phyloP scores from a whole-genome alignment of 2,329 filamentous ascomycete genomes.

The Monosporascus sp. region DNA sequence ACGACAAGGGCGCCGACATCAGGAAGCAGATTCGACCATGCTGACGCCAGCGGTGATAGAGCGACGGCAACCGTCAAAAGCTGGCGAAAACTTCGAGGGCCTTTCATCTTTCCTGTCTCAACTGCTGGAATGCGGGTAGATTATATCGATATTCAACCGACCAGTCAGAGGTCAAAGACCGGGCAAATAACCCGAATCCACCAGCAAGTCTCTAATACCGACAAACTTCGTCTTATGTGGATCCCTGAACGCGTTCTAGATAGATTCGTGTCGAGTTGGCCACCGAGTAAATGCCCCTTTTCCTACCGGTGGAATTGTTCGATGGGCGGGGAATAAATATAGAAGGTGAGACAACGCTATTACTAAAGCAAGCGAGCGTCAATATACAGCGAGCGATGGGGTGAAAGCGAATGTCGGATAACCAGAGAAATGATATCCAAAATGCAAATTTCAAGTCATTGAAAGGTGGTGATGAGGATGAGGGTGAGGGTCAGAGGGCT shows the following conservation, averaged over 20 bases:
- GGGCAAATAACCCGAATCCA: slow-evolving; percentile 8
- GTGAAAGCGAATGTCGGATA: slow-evolving; percentile 23
- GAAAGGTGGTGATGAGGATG: neutral
- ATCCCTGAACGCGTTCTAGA: neutral
- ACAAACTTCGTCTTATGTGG: neutral
- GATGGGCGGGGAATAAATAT: too few species aligned
- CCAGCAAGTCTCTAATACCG: neutral
- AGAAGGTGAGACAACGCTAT: too few species aligned
- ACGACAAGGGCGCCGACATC: slow-evolving; percentile 48
- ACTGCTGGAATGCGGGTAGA: slow-evolving; percentile 17
- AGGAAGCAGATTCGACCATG: slow-evolving; percentile 53
- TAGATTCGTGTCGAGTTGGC: neutral
- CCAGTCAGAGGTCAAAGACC: slow-evolving; percentile 5
- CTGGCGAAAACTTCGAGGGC: slow-evolving; percentile 39
- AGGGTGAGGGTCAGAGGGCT: neutral
- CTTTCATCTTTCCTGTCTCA: slow-evolving; percentile 41
- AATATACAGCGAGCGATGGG: slow-evolving; percentile 2
- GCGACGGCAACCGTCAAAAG: slow-evolving; percentile 47
- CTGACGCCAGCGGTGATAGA: slow-evolving; percentile 45
- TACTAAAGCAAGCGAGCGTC: slow-evolving; percentile 18
- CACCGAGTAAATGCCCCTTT: neutral
- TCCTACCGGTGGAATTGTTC: neutral
- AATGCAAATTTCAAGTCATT: slow-evolving; percentile 13
- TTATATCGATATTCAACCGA: slow-evolving; percentile 8
- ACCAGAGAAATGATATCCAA: slow-evolving; percentile 5